Base-by-base conservation (phyloP, 2,329 filamentous ascomycete genomes). In the Blastomyces emzantsi region DNA sequence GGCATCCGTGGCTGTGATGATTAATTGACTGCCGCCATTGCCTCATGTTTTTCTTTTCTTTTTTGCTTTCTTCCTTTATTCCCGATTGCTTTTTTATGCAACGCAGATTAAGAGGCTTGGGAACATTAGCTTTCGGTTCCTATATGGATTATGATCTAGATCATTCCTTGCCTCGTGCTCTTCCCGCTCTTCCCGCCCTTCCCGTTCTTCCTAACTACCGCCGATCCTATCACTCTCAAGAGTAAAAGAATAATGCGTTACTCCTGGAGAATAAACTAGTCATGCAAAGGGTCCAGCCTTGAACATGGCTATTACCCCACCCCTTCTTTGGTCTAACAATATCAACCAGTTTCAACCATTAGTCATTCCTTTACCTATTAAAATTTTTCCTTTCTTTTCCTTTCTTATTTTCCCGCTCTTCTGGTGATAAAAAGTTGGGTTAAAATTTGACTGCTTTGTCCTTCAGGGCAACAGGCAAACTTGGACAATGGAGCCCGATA, bases 1-100 rank as follows among this genome's bases (percentile, higher is more conserved):
- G 11, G 25, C 51, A 30, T 17, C 28, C 33, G 51, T 30, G 28
- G 51, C 25, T 54, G 51, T 15, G 17, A 4, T 25, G 51, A 55
- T 55, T 55, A 36, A 55, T 55, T 55, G 33, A 55, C 52, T 55
- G 7, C 52, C 52, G 52, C 52, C 28, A 17, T 36, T 55, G 17
- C 30, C 52, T 55, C 28, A 22, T 17, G 15, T 33, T 33, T 54
- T 55, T 11, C 17, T 55, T 19, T 55, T 3, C n/a, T 55, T n/a
- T 55, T 54, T 11, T 15, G 1, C 11, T 30, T 30, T 52, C 1
- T 9, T 47, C 2, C 8, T 47, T n/a, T 22, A n/a, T 47, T 47
- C 19, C 41, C 1, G 3, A 4, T 43, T 43, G 41, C 49, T 36
- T n/a, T 33, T 55, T 55, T 30, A 55, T 55, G 30, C 17, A 36